These are phyloP conservation scores for Phytophthora rubi DNA, from an alignment of 352 stramenopile genomes.

Conservation along the genomic window DNA sequence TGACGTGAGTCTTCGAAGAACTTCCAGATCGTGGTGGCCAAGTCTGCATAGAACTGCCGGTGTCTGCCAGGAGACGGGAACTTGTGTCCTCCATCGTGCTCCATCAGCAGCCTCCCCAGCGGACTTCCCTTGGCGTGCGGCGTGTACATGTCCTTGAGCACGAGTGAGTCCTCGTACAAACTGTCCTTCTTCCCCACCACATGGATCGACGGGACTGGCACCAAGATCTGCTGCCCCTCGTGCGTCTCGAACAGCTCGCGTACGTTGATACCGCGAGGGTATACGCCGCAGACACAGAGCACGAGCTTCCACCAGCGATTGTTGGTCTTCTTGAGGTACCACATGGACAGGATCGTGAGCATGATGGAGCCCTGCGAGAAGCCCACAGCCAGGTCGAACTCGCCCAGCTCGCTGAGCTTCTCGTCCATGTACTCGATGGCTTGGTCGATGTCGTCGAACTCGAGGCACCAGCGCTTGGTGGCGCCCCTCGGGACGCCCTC, in stretches of 20 bases:
- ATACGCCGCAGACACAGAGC: slow-evolving; percentile 55
- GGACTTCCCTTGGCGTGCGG: slow-evolving; percentile 40
- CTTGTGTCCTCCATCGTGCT: slow-evolving; percentile 65
- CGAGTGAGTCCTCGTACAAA: slow-evolving; percentile 50
- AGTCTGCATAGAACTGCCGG: slow-evolving; percentile 47
- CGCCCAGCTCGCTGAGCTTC: slow-evolving; percentile 61
- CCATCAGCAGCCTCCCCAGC: slow-evolving; percentile 44
- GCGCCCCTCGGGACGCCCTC: slow-evolving; percentile 27
- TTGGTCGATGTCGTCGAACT: slow-evolving; percentile 49
- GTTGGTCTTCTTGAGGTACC: slow-evolving; percentile 49
- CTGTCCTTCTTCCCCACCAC: slow-evolving; percentile 56
- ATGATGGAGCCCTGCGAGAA: slow-evolving; percentile 84
- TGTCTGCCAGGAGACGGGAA: slow-evolving; percentile 67
- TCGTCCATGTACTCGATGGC: slow-evolving; percentile 63
- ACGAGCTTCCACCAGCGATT: slow-evolving; percentile 62
- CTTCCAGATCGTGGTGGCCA: slow-evolving; percentile 50
- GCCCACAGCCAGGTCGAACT: slow-evolving; percentile 77
- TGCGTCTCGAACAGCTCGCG: slow-evolving; percentile 51
- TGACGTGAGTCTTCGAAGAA: slow-evolving; percentile 50
- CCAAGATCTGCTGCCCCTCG: slow-evolving; percentile 41
- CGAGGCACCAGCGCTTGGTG: slow-evolving; percentile 37
- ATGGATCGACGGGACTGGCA: slow-evolving; percentile 69
- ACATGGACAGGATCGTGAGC: slow-evolving; percentile 68
- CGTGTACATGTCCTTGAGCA: slow-evolving; percentile 54
- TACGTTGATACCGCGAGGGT: slow-evolving; percentile 42